Evolutionary conservation across 1,284 basidiomycete genomes (phyloP).

Genomic region (Leccinum pseudoinsigne): DNA sequence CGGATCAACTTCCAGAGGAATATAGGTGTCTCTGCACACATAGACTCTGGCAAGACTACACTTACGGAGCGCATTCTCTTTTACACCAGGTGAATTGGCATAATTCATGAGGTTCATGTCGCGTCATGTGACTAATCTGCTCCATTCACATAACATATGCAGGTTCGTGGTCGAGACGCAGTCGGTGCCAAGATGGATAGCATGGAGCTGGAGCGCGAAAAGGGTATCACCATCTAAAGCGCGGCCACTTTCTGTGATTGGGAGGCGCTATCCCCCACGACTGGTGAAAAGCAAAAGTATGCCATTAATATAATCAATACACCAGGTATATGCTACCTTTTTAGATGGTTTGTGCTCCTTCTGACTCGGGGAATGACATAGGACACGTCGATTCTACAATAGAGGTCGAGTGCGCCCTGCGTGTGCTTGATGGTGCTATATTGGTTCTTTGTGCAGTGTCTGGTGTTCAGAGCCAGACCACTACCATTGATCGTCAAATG

Average conservation of each 20-base stretch:
- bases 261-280: conserved; percentile 71
- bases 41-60: conserved; percentile 98
- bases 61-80: conserved; percentile 96
- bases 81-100: conserved; percentile 95
- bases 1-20: conserved; percentile 72
- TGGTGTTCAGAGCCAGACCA: conserved; percentile 97
- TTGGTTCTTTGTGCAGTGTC: conserved; percentile 96
- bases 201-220: conserved; percentile 99
- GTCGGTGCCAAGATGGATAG: conserved; percentile 99
- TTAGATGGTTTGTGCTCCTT: background rate
- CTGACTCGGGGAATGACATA: conserved; percentile 29
- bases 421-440: conserved; percentile 96
- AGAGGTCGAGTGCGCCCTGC: conserved; percentile 95
- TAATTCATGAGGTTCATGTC: conserved; percentile 90
- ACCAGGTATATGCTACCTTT: conserved; percentile 58
- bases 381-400: conserved; percentile 99
- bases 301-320: conserved; percentile 99
- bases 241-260: conserved; percentile 99
- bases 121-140: background rate
- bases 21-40: conserved; percentile 89
- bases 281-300: conserved; percentile 76
- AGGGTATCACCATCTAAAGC: conserved; percentile 99
- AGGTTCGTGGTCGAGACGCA: conserved; percentile 90
- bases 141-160: background rate
- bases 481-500: conserved; percentile 99